Percentiles rank a stretch among this genome's conserved stretches.
Conservation (phyloP, 2,329 filamentous ascomycete species). For the Onygenales sp. region DNA sequence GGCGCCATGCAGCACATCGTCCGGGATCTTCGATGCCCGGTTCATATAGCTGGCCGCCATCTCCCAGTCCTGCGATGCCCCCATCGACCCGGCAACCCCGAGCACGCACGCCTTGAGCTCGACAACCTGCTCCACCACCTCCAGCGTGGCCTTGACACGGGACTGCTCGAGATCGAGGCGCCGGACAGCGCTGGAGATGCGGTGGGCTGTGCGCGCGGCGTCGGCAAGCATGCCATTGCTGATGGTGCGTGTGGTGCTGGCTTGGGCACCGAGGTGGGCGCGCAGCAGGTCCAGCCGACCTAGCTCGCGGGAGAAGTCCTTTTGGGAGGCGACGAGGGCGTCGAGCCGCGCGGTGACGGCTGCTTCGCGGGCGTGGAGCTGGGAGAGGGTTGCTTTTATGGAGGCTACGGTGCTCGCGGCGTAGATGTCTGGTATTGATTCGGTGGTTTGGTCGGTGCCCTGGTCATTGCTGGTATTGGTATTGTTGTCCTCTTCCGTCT, state of each 20-base stretch:
- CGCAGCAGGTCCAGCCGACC: slow-evolving; percentile 80
- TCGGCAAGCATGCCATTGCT: slow-evolving; percentile 84
- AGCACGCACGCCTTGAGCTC: slow-evolving; percentile 96
- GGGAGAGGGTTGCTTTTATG: slow-evolving; percentile 65
- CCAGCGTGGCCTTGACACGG: slow-evolving; percentile 78
- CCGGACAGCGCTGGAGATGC: slow-evolving; percentile 79
- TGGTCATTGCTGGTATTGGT: background rate
- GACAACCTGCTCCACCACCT: slow-evolving; percentile 89
- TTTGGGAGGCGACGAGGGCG: slow-evolving; percentile 68
- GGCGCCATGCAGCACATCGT: slow-evolving; percentile 66
- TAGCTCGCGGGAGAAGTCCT: slow-evolving; percentile 77
- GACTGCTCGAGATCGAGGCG: slow-evolving; percentile 84
- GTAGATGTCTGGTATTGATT: slow-evolving; percentile 41
- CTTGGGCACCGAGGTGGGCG: slow-evolving; percentile 78
- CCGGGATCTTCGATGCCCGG: slow-evolving; percentile 70
- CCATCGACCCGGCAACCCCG: slow-evolving; percentile 92
- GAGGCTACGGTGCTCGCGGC: slow-evolving; percentile 67
- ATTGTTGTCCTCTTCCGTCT: background rate
- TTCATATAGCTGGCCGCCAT: slow-evolving; percentile 84
- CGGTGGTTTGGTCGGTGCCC: background rate
- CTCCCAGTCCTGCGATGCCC: slow-evolving; percentile 96
- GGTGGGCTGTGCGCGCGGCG: slow-evolving; percentile 73
- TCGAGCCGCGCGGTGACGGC: slow-evolving; percentile 65
- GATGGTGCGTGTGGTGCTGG: slow-evolving; percentile 70
- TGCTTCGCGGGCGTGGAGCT: slow-evolving; percentile 67